Base-by-base conservation (phyloP, 2,329 filamentous ascomycete genomes). In the Xylaria sp. region DNA sequence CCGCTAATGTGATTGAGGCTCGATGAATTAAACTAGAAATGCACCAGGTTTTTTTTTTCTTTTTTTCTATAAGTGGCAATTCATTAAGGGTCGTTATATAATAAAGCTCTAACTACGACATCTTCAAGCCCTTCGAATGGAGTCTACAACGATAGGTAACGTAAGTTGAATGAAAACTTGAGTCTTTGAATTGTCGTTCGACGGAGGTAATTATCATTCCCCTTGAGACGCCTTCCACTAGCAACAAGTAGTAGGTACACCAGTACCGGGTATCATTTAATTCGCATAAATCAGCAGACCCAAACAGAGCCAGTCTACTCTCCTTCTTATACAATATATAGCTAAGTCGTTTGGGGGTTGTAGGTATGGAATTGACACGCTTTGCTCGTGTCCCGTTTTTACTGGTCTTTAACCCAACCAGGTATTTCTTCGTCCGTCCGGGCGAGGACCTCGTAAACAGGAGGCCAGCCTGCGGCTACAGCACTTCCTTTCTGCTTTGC, bases 381-480 rank as follows among this genome's bases (percentile, higher is more conserved):
- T 11, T 27, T 19, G n/a, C 19, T 58, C 34, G 14, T 21, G 5
- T 47, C 3, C 4, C 14, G 3, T 17, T 30, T 59, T 64, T 51
- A 70, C 45, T 72, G 67, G 47, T 74, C 73, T 68, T 64, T 67
- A 21, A 77, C 75, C 74, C 74, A 77, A 14, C 75, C 75, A 17
- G 75, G 74, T n/a, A 77, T 69, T 19, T 90, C 86, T 53, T 86
- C 85, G 14, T 84, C 85, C 71, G 87, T 87, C 39, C 86, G 84
- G 54, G 83, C 84, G 17, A 97, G 86, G 0, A 91, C 90, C 65
- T 89, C 84, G 85, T 90, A 93, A 0, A 93, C 88, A 51, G 82
- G 83, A 1, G 94, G 94, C 82, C 95, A 98, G 0, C 92, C 93
- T 0, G 91, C 91, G 39, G 84, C 83, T 21, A 93, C 80, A 0